Base-by-base conservation (phyloP, 306 rosid species). In the Prinsepia uniflora region DNA sequence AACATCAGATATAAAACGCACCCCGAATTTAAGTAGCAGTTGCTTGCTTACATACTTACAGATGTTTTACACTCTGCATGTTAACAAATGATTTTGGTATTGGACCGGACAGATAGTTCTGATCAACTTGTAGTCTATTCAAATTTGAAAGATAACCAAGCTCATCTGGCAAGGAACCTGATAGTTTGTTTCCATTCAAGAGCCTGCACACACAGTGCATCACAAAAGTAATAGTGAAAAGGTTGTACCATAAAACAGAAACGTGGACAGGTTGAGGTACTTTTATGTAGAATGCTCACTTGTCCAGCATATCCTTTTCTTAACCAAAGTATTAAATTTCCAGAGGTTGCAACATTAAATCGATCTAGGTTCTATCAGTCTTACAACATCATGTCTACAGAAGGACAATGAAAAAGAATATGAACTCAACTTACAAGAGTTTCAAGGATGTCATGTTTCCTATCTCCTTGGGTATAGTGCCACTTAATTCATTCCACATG, bases 401-500 rank as follows among this genome's bases (percentile, higher is more conserved):
- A 12, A 49, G 39, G 7, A 65, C 0, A 3, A 15, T 8, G 11
- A 52, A 45, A 47, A 49, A 1, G 17, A 48, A 62, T 5, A 1
- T 34, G 75, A 22, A 67, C 50, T 70, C 73, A 72, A 84, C 97
- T 86, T 83, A 92, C 98, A 92, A 83, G 86, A 92, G 89, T 79
- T 0, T 73, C 84, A 92, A 75, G 43, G 88, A 49, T 53, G 44
- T 15, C 45, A 92, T 78, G n/a, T 74, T 79, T 75, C 96, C 96
- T 13, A 92, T 87, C 85, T 89, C 96, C 89, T 81, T 84, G 0
- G 98, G 98, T 74, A 92, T 80, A 18, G 82, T 56, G 36, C 98
- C 98, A 4, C 77, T 83, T 75, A 92, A 73, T 41, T 81, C 71
- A 83, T 92, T 92, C 98, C 98, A 92, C 98, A 92, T 89, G 86